Percentiles rank a stretch among this genome's conserved stretches.
Evolutionary conservation across 2,329 filamentous ascomycete genomes (phyloP).

Genomic region (Karstenula rhodostoma): DNA sequence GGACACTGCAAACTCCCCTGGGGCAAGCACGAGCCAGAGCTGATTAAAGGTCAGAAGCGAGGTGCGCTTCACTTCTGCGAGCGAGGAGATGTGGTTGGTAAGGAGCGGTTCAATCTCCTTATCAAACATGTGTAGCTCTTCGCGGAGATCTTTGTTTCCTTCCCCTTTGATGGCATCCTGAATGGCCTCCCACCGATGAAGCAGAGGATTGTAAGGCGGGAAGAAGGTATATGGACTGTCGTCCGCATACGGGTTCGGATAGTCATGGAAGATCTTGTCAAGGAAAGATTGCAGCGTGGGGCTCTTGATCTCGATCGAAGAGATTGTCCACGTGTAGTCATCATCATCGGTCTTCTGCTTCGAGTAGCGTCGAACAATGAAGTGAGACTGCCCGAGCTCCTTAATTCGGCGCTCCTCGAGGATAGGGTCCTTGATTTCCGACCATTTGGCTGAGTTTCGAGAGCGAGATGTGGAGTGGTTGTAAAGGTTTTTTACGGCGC

Average conservation of each 20-base stretch:
- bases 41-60: conserved; percentile 8
- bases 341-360: conserved; percentile 4
- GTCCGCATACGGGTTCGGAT: conserved; percentile 2
- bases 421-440: conserved; percentile 4
- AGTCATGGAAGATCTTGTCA: conserved; percentile 10
- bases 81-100: not conserved
- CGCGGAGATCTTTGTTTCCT: not conserved
- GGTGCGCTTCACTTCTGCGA: conserved; percentile 2
- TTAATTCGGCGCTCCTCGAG: conserved; percentile 12
- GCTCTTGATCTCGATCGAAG: conserved; percentile 11
- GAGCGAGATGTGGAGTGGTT: conserved; percentile 11
- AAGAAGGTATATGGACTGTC: conserved; percentile 1
- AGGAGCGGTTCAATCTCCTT: conserved; percentile 4
- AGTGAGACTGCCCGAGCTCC: conserved; percentile 5
- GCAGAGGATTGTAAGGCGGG: not conserved
- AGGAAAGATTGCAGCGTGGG: conserved; percentile 6
- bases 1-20: conserved; percentile 6
- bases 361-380: conserved; percentile 5
- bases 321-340: conserved; percentile 4
- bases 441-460: conserved; percentile 4
- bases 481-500: conserved; percentile 8
- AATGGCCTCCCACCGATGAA: conserved; percentile 10
- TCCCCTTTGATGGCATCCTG: conserved; percentile 5
- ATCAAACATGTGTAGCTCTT: conserved; percentile 7
- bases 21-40: conserved; percentile 9